A percentile compares a stretch with the other conserved stretches of the same genome.
These are phyloP conservation scores for Kwoniella pini DNA, from an alignment of 768 basidiomycete species.

Conservation along the genomic window DNA sequence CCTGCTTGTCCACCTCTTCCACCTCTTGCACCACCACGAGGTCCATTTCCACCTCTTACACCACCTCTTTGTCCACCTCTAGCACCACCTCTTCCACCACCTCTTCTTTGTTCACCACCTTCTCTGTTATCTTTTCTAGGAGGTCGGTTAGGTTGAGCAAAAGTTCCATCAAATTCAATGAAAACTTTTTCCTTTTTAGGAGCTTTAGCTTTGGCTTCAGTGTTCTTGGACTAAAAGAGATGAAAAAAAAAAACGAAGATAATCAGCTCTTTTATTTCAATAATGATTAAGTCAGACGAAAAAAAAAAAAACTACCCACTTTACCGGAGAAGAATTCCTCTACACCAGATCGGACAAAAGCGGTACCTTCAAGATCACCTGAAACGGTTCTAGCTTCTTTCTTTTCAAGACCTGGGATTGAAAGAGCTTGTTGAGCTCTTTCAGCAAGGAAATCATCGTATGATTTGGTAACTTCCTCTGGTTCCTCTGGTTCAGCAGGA, in stretches of 20 bases:
- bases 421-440: conserved; percentile 57
- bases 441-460: conserved; percentile 90
- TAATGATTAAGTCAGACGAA: not conserved
- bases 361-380: conserved; percentile 64
- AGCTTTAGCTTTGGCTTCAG: conserved; percentile 41
- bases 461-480: conserved; percentile 71
- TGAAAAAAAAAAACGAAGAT: not conserved
- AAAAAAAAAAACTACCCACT: too few relatives aligned
- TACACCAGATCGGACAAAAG: conserved; percentile 71
- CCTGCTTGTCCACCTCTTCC: conserved; percentile 34
- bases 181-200: conserved; percentile 69
- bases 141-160: conserved; percentile 67
- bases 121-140: conserved; percentile 58
- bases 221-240: conserved; percentile 48
- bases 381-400: conserved; percentile 70
- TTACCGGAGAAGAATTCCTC: conserved; percentile 83
- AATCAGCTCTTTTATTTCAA: not conserved
- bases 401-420: conserved; percentile 63
- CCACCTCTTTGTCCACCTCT: conserved; percentile 59
- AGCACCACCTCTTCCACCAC: conserved; percentile 58
- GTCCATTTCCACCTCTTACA: conserved; percentile 57
- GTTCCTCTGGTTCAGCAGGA: conserved; percentile 48
- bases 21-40: conserved; percentile 52
- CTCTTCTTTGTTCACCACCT: conserved; percentile 41
- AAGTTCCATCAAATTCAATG: conserved; percentile 87